phyloP scores from a whole-genome alignment of 176 grass and related monocot genomes.

The Oryza brachyantha region DNA sequence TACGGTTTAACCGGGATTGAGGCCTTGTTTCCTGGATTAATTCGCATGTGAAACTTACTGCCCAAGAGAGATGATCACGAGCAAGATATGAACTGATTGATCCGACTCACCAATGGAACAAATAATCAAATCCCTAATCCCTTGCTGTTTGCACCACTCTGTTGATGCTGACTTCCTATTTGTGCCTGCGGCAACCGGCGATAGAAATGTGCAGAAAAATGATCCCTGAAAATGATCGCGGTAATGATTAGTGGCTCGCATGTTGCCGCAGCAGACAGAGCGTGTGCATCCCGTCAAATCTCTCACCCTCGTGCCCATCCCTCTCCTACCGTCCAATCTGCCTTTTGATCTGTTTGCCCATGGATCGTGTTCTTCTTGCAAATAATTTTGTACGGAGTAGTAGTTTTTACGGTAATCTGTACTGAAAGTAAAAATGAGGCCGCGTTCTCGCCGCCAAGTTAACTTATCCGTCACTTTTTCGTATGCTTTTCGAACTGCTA shows the following conservation, averaged over 20 bases:
- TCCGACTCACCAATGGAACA: not conserved
- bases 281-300: slow-evolving; percentile 38
- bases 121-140: not conserved
- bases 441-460: too few relatives aligned
- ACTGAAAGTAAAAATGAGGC: not conserved
- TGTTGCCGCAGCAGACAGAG: slow-evolving; percentile 25
- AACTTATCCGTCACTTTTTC: too few relatives aligned
- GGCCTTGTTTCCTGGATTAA: slow-evolving; percentile 39
- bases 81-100: not conserved
- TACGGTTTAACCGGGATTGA: slow-evolving; percentile 18
- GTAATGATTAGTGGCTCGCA: slow-evolving; percentile 33
- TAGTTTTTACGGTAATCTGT: not conserved
- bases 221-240: slow-evolving; percentile 28
- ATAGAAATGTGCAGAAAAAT: not conserved
- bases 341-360: not conserved
- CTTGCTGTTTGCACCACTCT: not conserved
- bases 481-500: too few relatives aligned
- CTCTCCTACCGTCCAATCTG: not conserved
- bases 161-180: not conserved
- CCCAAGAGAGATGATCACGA: not conserved
- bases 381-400: not conserved
- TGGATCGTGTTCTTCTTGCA: not conserved
- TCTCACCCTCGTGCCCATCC: not conserved
- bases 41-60: not conserved
- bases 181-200: not conserved